A percentile compares a stretch with the other conserved stretches of the same genome.
Conservation (phyloP, 176 grass and related monocot species). For the Rhynchospora breviuscula region DNA sequence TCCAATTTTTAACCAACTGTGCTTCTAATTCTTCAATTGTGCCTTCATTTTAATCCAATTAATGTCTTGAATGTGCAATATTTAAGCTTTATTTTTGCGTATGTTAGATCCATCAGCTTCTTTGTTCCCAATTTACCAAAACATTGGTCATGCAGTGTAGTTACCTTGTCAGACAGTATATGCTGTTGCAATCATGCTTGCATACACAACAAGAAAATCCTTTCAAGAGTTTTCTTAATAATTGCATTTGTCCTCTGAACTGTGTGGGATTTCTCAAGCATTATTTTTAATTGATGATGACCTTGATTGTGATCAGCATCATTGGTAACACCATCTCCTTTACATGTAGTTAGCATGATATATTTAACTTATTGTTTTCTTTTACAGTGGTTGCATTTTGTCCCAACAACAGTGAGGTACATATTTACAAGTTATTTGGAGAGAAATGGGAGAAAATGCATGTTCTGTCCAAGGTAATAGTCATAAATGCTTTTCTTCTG, state of each 20-base stretch:
- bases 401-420: conserved; percentile 90
- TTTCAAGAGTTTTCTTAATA: no score
- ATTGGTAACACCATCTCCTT: no score
- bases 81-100: neutral
- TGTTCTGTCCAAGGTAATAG: conserved; percentile 84
- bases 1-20: neutral
- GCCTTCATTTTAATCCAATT: neutral
- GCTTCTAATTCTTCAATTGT: neutral
- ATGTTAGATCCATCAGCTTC: neutral
- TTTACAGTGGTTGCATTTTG: conserved; percentile 92
- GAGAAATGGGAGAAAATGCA: conserved; percentile 98
- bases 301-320: neutral
- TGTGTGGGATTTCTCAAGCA: neutral
- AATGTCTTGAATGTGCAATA: neutral
- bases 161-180: neutral
- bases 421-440: conserved; percentile 80
- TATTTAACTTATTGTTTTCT: conserved; percentile 4
- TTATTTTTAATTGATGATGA: conserved; percentile 2
- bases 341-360: neutral
- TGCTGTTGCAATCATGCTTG: neutral
- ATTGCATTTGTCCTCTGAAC: neutral
- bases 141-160: neutral
- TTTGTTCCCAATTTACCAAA: neutral
- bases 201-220: neutral
- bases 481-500: neutral